Evolutionary conservation across 2,329 filamentous ascomycete genomes (phyloP).

Genomic region (Talaromyces marneffei): DNA sequence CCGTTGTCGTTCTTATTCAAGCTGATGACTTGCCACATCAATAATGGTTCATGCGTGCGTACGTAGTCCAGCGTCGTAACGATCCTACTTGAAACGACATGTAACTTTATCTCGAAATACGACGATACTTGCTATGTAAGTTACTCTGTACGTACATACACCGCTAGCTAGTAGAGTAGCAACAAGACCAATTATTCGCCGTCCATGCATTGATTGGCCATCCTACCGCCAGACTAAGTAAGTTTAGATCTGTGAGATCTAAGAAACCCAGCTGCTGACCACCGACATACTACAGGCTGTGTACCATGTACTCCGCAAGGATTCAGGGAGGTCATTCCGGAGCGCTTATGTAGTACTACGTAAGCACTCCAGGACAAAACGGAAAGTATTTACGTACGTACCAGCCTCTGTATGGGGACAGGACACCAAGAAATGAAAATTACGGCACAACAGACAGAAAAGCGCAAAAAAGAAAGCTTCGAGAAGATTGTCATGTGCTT

Average conservation of each 20-base stretch:
- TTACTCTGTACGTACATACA: not conserved
- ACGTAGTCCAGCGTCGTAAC: not conserved
- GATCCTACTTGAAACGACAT: not conserved
- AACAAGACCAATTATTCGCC: not conserved
- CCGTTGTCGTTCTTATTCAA: not conserved
- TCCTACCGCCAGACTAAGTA: not conserved
- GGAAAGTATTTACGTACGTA: not conserved
- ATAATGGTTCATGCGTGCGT: not conserved
- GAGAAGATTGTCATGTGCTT: slow-evolving; percentile 12
- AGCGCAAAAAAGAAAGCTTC: slow-evolving; percentile 7
- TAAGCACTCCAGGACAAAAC: too few relatives aligned
- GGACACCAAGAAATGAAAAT: not conserved
- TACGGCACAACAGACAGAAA: not conserved
- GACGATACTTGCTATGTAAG: not conserved
- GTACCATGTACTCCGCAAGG: not conserved
- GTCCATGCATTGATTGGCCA: not conserved
- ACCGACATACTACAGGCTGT: too few relatives aligned
- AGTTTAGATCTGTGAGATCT: not conserved
- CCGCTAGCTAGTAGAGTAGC: too few relatives aligned
- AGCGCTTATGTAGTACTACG: too few relatives aligned
- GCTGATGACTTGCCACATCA: not conserved
- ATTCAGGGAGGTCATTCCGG: not conserved
- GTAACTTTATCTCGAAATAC: not conserved
- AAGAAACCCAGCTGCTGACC: not conserved
- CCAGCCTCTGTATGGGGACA: not conserved